phyloP scores from a whole-genome alignment of 1,284 basidiomycete genomes.

The Melampsora americana region DNA sequence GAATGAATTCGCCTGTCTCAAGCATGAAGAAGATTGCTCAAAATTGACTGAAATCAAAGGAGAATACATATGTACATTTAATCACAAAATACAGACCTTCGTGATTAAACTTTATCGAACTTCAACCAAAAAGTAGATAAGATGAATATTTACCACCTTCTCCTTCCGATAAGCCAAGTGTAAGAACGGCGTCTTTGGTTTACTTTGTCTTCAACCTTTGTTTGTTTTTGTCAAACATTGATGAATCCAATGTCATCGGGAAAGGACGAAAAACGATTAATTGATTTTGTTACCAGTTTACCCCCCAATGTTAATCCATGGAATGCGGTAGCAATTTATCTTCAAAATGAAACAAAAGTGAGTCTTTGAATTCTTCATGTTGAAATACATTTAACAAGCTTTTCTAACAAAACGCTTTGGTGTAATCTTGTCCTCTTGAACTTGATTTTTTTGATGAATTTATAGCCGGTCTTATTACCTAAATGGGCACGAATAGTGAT shows the following conservation, averaged over 20 bases:
- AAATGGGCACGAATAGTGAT: constrained; percentile 17
- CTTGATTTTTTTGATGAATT: too few species aligned
- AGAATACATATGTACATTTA: too few species aligned
- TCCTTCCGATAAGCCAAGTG: constrained; percentile 25
- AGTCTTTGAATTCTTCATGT: background rate
- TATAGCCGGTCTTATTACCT: constrained; percentile 25
- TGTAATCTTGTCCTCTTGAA: background rate
- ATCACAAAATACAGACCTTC: too few species aligned
- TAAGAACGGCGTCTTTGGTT: constrained; percentile 16
- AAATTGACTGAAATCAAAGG: too few species aligned
- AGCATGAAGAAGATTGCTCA: too few species aligned
- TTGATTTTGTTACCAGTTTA: constrained; percentile 13
- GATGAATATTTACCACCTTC: too few species aligned
- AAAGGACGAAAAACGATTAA: constrained; percentile 9
- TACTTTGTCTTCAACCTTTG: constrained; percentile 28
- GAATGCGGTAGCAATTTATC: constrained; percentile 1
- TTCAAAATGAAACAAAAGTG: constrained; percentile 5
- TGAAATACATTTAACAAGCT: background rate
- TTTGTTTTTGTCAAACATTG: constrained; percentile 1
- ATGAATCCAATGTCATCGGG: background rate
- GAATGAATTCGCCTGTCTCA: too few species aligned
- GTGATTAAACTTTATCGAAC: too few species aligned
- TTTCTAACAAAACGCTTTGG: background rate
- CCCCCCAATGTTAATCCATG: constrained; percentile 23
- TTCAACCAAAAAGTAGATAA: too few species aligned